These are phyloP conservation scores for Uncinocarpus reesii DNA, from an alignment of 2,329 filamentous ascomycete species.

Conservation along the genomic window DNA sequence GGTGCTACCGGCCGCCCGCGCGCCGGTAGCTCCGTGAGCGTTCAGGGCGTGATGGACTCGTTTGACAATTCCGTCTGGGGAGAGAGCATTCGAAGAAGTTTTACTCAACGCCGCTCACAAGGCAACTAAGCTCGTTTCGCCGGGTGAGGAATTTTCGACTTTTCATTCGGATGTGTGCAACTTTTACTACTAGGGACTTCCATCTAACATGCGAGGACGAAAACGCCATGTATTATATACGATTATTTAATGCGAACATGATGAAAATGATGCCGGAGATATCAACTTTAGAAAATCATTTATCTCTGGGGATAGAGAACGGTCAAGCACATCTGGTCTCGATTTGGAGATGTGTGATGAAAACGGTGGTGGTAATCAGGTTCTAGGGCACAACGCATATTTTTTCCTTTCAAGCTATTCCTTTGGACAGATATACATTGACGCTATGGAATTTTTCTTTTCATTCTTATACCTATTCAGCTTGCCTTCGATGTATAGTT, in stretches of 20 bases:
- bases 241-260: constrained; percentile 14
- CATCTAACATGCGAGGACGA: neutral
- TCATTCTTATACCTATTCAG: no score
- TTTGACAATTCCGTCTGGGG: constrained; percentile 88
- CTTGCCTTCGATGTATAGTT: no score
- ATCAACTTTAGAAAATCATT: neutral
- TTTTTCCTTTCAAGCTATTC: no score
- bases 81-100: constrained; percentile 79
- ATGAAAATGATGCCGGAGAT: constrained; percentile 10
- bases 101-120: constrained; percentile 52
- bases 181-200: no score
- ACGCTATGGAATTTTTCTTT: no score
- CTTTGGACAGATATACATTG: no score
- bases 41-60: constrained; percentile 69
- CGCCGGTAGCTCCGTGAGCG: constrained; percentile 53
- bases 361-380: neutral
- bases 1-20: constrained; percentile 12
- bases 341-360: no score
- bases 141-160: neutral
- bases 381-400: no score
- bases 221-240: constrained; percentile 11
- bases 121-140: constrained; percentile 3
- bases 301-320: neutral
- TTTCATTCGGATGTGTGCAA: neutral
- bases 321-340: no score